Conservation (phyloP, 495 filamentous ascomycete genomes). For the Penicillium argentinense region DNA sequence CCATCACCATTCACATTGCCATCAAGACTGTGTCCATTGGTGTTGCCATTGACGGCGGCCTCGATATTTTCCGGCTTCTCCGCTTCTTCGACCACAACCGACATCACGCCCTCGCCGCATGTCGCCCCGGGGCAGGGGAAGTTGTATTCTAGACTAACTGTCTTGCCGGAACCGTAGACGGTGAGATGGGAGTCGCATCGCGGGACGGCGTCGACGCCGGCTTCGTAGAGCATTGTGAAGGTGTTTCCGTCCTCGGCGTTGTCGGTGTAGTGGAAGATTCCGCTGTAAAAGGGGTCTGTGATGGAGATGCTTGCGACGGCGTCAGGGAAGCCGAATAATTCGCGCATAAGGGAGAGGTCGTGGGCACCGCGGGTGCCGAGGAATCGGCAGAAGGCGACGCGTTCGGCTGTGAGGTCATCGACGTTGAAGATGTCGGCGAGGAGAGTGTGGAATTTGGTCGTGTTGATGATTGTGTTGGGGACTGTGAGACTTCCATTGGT, state of each 20-base stretch:
- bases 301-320: conserved; percentile 47
- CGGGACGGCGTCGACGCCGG: conserved; percentile 53
- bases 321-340: conserved; percentile 47
- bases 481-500: neutral
- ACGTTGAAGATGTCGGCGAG: conserved; percentile 31
- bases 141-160: conserved; percentile 47
- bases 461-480: conserved; percentile 2
- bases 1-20: conserved; percentile 1
- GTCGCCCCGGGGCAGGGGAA: conserved; percentile 43
- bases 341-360: conserved; percentile 56
- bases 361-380: conserved; percentile 53
- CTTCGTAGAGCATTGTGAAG: conserved; percentile 57
- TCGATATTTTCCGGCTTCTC: conserved; percentile 11
- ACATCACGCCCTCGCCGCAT: conserved; percentile 37
- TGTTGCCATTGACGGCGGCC: neutral
- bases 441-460: conserved; percentile 14
- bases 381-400: conserved; percentile 39
- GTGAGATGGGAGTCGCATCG: conserved; percentile 57
- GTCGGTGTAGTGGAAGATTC: conserved; percentile 44
- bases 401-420: conserved; percentile 32
- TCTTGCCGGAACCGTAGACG: conserved; percentile 52
- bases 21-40: too few relatives aligned
- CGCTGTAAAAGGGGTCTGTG: conserved; percentile 47
- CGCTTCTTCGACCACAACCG: conserved; percentile 48
- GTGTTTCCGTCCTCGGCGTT: conserved; percentile 17